These are phyloP conservation scores for Fraxinus xanthoxyloides DNA, from an alignment of 305 asterid species.

Conservation along the genomic window DNA sequence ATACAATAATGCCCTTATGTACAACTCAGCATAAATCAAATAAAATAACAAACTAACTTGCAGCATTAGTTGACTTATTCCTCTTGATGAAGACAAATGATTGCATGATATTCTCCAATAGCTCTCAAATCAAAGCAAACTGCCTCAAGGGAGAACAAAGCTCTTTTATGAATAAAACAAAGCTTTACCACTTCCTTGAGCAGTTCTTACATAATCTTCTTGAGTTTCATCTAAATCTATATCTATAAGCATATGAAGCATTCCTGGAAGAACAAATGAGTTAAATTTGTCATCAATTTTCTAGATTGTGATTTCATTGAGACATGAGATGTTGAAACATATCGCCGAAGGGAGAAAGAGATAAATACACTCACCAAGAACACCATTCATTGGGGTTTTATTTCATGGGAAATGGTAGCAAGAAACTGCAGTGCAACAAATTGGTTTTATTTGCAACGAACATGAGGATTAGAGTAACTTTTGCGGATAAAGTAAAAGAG, in stretches of 20 bases:
- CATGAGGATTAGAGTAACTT: background rate
- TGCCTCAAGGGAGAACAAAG: too few species aligned
- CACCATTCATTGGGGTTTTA: constrained; percentile 97
- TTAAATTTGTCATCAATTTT: constrained; percentile 5
- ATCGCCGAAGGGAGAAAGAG: background rate
- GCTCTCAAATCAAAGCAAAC: constrained; percentile 79
- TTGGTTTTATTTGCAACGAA: constrained; percentile 1
- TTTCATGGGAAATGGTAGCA: constrained; percentile 91
- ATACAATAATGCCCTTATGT: too few species aligned
- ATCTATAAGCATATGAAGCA: constrained; percentile 97
- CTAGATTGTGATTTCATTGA: background rate
- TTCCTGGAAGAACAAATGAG: constrained; percentile 45
- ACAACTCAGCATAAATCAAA: too few species aligned
- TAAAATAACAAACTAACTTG: too few species aligned
- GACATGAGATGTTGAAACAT: background rate
- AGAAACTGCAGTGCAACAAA: constrained; percentile 66
- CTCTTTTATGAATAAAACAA: constrained; percentile 92
- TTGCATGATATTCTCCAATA: constrained; percentile 14
- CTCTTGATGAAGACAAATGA: too few species aligned
- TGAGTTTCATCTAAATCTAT: constrained; percentile 89
- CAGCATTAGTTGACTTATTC: too few species aligned
- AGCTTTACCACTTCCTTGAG: constrained; percentile 97
- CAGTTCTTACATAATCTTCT: constrained; percentile 91
- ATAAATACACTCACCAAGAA: constrained; percentile 60
- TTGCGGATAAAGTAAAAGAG: background rate